Evolutionary conservation across 331 rosid genomes (phyloP), one percentile per base, ranked within the genome.

Genomic region (Acacia pycnantha): DNA sequence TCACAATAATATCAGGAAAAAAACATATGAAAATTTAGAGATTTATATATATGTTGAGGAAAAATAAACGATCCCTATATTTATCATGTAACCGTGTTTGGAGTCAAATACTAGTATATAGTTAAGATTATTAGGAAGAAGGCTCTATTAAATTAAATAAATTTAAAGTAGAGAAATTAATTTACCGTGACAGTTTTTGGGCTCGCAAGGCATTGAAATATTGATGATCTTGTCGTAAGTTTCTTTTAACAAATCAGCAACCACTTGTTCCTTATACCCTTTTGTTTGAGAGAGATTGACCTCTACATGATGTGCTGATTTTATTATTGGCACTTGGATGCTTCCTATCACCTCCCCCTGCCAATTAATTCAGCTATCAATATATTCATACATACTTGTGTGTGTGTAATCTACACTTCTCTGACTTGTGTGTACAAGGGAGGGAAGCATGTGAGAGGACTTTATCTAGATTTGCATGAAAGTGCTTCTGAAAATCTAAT

Each of bases 261-360:
- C 84, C 19, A 90, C 95, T 54, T 91, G 89, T 79, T 93, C 86
- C 77, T 95, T 97, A 71, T 89, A 90, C 14, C 97, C 98, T 79
- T 86, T 90, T 65, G 90, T 79, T 69, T 91, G 92, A 27, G 95
- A 91, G 15, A 93, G 86, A 87, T 90, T 95, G 11, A 95, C 88
- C 84, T 95, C 97, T 3, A 95, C 86, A 79, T 90, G 93, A 53
- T 78, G 89, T 6, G 56, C 62, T 54, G 97, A 95, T 76, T 85
- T 91, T 77, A 81, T 86, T 66, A 93, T 81, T 15, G 76, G 80
- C 78, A 95, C 93, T 73, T 90, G 43, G 8, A 94, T 83, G 29
- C 83, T 87, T 5, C 85, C 85, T 4, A 88, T 82, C 89, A 87
- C 83, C 88, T 94, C 97, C 81, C 90, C 94, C 97, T 93, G 73